Evolutionary conservation across 225 moss, liverwort and hornwort genomes (phyloP).

Genomic region (Marchantia polymorpha): DNA sequence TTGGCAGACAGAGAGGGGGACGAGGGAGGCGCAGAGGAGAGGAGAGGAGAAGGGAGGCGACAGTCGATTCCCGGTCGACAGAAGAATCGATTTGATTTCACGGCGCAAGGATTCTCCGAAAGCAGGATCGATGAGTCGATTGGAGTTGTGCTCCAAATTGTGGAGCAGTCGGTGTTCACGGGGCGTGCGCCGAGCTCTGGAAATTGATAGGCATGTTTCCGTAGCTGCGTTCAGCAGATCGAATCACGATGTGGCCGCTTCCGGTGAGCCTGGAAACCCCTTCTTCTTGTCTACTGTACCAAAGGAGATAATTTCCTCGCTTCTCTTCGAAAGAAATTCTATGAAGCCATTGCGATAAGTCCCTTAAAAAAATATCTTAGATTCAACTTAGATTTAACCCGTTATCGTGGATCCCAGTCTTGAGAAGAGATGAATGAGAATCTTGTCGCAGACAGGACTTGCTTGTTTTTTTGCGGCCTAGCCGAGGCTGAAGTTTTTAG

Average conservation of each 20-base stretch:
- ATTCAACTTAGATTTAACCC: background rate
- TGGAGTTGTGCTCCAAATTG: conserved; percentile 16
- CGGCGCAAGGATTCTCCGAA: background rate
- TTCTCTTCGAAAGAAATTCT: background rate
- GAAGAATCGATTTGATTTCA: too few species aligned
- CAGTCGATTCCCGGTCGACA: background rate
- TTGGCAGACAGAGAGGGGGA: background rate
- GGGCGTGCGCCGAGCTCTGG: background rate
- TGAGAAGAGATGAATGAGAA: background rate
- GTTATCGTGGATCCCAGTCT: background rate
- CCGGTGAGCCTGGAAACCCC: background rate
- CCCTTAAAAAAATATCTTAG: background rate
- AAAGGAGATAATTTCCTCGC: background rate
- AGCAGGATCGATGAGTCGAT: conserved; percentile 10
- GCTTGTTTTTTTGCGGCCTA: too few species aligned
- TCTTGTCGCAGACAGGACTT: background rate
- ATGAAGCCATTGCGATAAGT: background rate
- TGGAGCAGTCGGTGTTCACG: background rate
- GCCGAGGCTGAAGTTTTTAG: too few species aligned
- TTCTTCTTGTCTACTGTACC: background rate
- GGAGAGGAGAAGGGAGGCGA: too few species aligned
- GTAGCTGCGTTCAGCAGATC: conserved; percentile 2
- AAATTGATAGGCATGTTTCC: background rate
- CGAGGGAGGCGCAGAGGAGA: too few species aligned
- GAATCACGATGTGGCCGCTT: background rate